Evolutionary conservation across 23 red algal genomes (phyloP), one percentile per base, ranked within the genome.

Genomic region (Gracilaria domingensis): DNA sequence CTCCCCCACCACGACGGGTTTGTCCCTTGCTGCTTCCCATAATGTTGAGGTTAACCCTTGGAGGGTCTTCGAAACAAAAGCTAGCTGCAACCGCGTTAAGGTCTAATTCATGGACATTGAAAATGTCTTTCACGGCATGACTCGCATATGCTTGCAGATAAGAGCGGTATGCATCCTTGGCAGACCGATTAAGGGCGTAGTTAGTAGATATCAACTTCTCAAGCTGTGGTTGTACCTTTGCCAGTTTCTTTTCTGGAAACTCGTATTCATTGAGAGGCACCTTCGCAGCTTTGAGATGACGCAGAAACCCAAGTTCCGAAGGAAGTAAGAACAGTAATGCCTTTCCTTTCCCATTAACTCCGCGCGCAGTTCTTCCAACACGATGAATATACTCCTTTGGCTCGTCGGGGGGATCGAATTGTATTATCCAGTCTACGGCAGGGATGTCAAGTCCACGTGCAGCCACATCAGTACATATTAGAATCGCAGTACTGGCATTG

Each of bases 311-410:
- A 37, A 96, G 62, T 88, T 99, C 97, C 16, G 86, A 83, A 17
- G 97, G 97, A 33, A 99, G 73, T 26, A 99, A 58, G 42, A 99
- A 99, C 17, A 99, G 75, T n/a, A 99, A 60, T 5, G 97, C 97
- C 45, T 93, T 93, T 67, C 97, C 97, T 38, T 94, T 95, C 66
- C 88, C 93, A 70, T 96, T 38, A 13, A 96, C 94, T 17, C 97
- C 97, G 6, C 97, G 89, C 21, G 97, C 97, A 30, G 97, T 99
- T 57, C 97, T 73, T 47, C 97, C 97, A 67, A 99, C 97, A 25
- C 97, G 91, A 82, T 99, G 97, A 88, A 99, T 99, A 74, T 99
- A 99, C 44, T 99, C 97, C 42, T 96, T 96, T 49, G 97, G 97
- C 48, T 99, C 97, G 37, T 99, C 97, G 0, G 97, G 97, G 18